Evolutionary conservation across 345 rosid species (phyloP), one percentile per base, ranked within the genome.

Genomic region (Populus deltoides): DNA sequence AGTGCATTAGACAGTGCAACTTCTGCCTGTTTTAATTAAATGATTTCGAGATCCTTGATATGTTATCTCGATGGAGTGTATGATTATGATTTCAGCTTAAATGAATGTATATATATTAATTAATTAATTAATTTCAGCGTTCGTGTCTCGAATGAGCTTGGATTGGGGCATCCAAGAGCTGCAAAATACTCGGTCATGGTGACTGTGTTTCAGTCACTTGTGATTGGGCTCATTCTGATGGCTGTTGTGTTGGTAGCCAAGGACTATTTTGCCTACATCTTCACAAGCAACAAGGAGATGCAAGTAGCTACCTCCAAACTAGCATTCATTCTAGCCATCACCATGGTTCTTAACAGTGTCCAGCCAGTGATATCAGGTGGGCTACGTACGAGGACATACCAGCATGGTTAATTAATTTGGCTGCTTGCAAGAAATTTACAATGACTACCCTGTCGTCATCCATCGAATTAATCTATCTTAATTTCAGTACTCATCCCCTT

Each of bases 321-420:
- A 8, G 93, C 97, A 16, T 85, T 78, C 76, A 89, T 91, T 49
- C 97, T 94, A 2, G 97, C 87, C 36, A 57, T 89, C 71, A 92
- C 97, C 77, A 94, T 92, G 94, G 89, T 92, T 81, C 89, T 91
- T 20, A 94, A 92, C 83, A 91, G 97, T 74, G 87, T 94, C 4
- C 98, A 94, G 81, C 97, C 97, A 2, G 97, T 94, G 25, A 80
- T 94, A 36, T 93, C 97, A 57, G 97, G 98, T 94, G 43, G 29
- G 27, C 24, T 24, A 7, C 18, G 31, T 24, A 7, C 18, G 31
- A 16, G 24, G 9, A 61, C 10, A 61, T 20, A 24, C 25, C 66
- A 61, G 66, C 24, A 41, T 8, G 3, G 10, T 41, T 41, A 9
- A 0, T 10, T 41, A 41, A 2, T 2, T 41, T 41, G 45, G 45